Conservation (phyloP, 2,329 filamentous ascomycete species). For the Monilinia vaccinii-corymbosi region DNA sequence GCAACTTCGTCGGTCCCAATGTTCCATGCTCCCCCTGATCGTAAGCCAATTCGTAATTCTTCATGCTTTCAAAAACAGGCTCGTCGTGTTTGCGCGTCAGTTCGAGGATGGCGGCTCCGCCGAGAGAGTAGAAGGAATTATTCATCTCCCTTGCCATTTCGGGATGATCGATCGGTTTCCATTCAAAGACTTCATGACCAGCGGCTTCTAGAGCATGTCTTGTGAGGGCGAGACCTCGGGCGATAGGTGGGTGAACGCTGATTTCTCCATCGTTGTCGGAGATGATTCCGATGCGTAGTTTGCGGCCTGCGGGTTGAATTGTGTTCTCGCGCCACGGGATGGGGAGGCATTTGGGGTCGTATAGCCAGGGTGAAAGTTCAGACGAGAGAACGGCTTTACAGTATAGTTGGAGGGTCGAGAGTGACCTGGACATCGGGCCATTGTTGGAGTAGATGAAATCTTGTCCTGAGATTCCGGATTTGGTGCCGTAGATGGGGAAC, state of each 20-base stretch:
- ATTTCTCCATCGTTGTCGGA: constrained; percentile 13
- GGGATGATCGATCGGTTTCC: constrained; percentile 25
- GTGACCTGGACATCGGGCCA: constrained; percentile 7
- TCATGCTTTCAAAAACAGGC: constrained; percentile 26
- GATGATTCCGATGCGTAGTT: constrained; percentile 13
- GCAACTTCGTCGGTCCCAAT: constrained; percentile 24
- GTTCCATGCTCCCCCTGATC: constrained; percentile 24
- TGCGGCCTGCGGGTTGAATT: constrained; percentile 8
- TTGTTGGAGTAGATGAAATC: constrained; percentile 6
- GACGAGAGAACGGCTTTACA: constrained; percentile 11
- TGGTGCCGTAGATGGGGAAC: constrained; percentile 7
- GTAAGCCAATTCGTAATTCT: constrained; percentile 23
- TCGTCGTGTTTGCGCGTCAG: constrained; percentile 25
- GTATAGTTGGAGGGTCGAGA: constrained; percentile 3
- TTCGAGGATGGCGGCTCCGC: constrained; percentile 26
- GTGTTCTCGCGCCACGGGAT: constrained; percentile 21
- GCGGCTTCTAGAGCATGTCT: neutral
- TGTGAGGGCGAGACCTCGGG: constrained; percentile 2
- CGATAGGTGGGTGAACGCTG: constrained; percentile 4
- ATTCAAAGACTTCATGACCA: constrained; percentile 7
- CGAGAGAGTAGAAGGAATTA: constrained; percentile 28
- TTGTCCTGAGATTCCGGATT: constrained; percentile 10
- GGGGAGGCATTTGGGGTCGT: constrained; percentile 31
- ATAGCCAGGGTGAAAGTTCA: constrained; percentile 25
- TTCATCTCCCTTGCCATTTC: constrained; percentile 26